Evolutionary conservation across 345 rosid species (phyloP).

Genomic region (Reutealis trisperma): DNA sequence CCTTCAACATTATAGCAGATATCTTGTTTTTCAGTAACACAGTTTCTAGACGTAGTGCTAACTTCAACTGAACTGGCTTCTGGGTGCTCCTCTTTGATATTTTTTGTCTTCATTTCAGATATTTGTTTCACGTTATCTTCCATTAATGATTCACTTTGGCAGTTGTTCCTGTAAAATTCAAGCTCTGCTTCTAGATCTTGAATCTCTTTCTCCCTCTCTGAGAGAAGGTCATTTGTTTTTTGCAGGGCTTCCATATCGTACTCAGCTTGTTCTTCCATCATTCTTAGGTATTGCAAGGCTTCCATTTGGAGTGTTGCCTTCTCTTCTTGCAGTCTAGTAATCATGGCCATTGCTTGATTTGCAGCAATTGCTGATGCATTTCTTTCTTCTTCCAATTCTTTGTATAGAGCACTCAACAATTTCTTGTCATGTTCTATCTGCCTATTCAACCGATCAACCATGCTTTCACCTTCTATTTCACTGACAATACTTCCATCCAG

Average conservation of each 20-base stretch:
- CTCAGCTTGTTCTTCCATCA: conserved; percentile 89
- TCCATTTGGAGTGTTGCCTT: conserved; percentile 90
- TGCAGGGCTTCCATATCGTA: conserved; percentile 94
- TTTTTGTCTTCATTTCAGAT: conserved; percentile 18
- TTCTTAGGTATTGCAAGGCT: conserved; percentile 81
- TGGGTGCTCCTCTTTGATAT: conserved; percentile 20
- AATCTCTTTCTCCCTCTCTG: conserved; percentile 78
- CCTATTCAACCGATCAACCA: conserved; percentile 70
- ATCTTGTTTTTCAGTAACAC: conserved; percentile 7
- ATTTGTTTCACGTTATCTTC: conserved; percentile 19
- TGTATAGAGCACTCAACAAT: conserved; percentile 53
- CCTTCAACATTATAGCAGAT: neutral
- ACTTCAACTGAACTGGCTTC: conserved; percentile 25
- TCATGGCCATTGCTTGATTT: conserved; percentile 99
- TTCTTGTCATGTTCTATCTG: conserved; percentile 82
- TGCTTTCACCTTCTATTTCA: conserved; percentile 92
- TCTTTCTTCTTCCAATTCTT: conserved; percentile 95
- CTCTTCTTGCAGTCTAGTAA: conserved; percentile 94
- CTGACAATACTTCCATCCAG: conserved; percentile 70
- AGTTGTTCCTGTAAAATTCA: conserved; percentile 58
- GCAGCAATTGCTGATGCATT: conserved; percentile 80
- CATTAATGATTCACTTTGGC: conserved; percentile 30
- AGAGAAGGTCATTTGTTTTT: conserved; percentile 68
- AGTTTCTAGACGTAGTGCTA: neutral
- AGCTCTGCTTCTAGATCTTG: conserved; percentile 88